Conservation (phyloP, 1,284 basidiomycete species). For the Rhodotorula sp. region DNA sequence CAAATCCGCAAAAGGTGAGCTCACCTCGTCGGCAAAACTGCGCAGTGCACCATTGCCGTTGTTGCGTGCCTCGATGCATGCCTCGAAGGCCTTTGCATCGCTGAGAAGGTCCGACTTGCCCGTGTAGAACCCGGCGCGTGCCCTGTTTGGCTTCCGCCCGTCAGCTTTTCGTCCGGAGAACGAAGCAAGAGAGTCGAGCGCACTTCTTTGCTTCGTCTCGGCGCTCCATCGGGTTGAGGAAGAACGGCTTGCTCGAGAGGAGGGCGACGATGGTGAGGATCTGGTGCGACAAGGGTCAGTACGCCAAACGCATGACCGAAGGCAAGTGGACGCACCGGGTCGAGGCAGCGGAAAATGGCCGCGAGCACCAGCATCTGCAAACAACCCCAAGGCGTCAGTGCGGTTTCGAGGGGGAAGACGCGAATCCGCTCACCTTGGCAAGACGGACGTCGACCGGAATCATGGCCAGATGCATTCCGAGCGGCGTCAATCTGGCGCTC, state of each 20-base stretch:
- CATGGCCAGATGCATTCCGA: constrained; percentile 78
- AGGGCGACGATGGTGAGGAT: constrained; percentile 79
- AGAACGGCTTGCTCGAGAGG: constrained; percentile 83
- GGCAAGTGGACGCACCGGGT: constrained; percentile 46
- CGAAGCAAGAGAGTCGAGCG: constrained; percentile 34
- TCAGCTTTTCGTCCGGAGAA: background rate
- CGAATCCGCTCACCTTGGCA: constrained; percentile 65
- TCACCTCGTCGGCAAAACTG: constrained; percentile 72
- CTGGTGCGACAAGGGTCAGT: constrained; percentile 47
- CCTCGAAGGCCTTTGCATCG: constrained; percentile 73
- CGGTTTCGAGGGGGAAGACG: too few species aligned
- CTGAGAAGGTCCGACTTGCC: constrained; percentile 85
- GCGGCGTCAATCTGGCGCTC: constrained; percentile 63
- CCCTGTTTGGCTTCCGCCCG: constrained; percentile 54
- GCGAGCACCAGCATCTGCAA: constrained; percentile 78
- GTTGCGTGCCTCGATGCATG: constrained; percentile 62
- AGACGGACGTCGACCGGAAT: constrained; percentile 87
- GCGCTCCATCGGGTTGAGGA: constrained; percentile 76
- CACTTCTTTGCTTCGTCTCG: constrained; percentile 74
- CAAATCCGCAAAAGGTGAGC: too few species aligned
- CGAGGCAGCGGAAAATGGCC: constrained; percentile 75
- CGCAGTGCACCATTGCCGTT: constrained; percentile 60
- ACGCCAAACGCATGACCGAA: too few species aligned
- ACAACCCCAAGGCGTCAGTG: background rate
- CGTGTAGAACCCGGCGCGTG: constrained; percentile 66